Evolutionary conservation across 495 filamentous ascomycete species (phyloP).

Genomic region (Trichoderma parareesei): DNA sequence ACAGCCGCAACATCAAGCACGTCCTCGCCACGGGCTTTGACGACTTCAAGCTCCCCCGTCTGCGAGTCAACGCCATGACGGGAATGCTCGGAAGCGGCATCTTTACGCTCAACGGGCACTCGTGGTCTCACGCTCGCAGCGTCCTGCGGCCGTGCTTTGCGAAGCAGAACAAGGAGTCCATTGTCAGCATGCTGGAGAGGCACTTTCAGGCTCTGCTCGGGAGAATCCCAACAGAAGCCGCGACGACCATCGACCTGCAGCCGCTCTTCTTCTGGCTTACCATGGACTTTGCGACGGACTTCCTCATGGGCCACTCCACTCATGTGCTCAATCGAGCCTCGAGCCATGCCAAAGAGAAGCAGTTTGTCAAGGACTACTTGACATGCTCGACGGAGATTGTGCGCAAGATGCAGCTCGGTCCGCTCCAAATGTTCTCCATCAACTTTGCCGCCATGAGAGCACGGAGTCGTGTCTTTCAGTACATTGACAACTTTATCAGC

Average conservation of each 20-base stretch:
- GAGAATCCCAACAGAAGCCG: conserved; percentile 27
- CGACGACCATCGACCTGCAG: conserved; percentile 43
- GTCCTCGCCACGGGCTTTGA: conserved; percentile 61
- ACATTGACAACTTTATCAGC: conserved; percentile 25
- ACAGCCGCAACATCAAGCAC: conserved; percentile 64
- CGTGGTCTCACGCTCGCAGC: conserved; percentile 34
- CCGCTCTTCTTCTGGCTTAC: conserved; percentile 56
- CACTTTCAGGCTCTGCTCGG: conserved; percentile 37
- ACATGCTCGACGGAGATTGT: conserved; percentile 23
- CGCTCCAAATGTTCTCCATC: conserved; percentile 15
- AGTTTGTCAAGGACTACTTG: conserved; percentile 25
- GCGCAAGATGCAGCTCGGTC: conserved; percentile 16
- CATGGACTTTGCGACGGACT: conserved; percentile 59
- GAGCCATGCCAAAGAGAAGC: conserved; percentile 19
- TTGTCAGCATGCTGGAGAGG: conserved; percentile 42
- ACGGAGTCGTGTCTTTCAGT: conserved; percentile 16
- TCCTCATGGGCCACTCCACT: conserved; percentile 53
- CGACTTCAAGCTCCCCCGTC: conserved; percentile 43
- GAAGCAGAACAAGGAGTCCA: conserved; percentile 33
- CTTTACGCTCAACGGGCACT: conserved; percentile 36
- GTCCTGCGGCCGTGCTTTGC: conserved; percentile 37
- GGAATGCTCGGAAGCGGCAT: conserved; percentile 39
- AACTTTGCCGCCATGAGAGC: conserved; percentile 8
- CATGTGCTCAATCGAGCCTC: conserved; percentile 20
- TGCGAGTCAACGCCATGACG: conserved; percentile 22